Evolutionary conservation across 2,329 filamentous ascomycete species (phyloP), one percentile per base, ranked within the genome.

Genomic region (Allantophomopsis lycopodina): DNA sequence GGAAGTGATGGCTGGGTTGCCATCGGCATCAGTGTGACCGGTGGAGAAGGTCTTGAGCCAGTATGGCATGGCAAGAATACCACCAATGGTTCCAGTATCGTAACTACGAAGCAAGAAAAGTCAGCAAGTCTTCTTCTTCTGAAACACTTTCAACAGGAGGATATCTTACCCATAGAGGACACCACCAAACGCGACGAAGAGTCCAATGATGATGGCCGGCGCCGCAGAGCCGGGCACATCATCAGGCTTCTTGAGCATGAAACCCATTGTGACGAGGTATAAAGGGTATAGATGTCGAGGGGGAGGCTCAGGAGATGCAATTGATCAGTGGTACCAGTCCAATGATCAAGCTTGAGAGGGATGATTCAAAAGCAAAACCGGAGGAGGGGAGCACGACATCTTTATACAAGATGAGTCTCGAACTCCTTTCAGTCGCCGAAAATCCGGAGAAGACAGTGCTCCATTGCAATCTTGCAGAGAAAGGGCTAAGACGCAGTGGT

Each of bases 41-140:
- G 71, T 71, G 36, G 67, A 67, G 57, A 85, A 85, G 50, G 77
- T 66, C 10, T 67, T 51, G 21, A 48, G 56, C 18, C 52, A 44
- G 44, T 66, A 63, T 49, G 70, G 63, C 53, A 76, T 69, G 45
- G 63, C 57, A 48, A 53, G 46, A 8, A 54, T 72, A 55, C 76
- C 76, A 56, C 75, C 76, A 65, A 83, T 83, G 62, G 81, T 83
- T 49, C 81, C 82, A 33, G 79, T 83, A 53, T 86, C 82, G 60
- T 83, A 87, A 37, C 82, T 81, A 60, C 55, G 56, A 48, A 54
- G 49, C 41, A 14, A 7, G 7, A 7, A 5, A 17, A 38, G 21
- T 41, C 31, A 41, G 35, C 17, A 38, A 23, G 28, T 10, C 11
- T 2, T n/a, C 10, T 7, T 18, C 14, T 7, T 16, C n/a, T n/a